Evolutionary conservation across 2,329 filamentous ascomycete species (phyloP), one percentile per base, ranked within the genome.

Genomic region (Pseudogymnoascus sp.): DNA sequence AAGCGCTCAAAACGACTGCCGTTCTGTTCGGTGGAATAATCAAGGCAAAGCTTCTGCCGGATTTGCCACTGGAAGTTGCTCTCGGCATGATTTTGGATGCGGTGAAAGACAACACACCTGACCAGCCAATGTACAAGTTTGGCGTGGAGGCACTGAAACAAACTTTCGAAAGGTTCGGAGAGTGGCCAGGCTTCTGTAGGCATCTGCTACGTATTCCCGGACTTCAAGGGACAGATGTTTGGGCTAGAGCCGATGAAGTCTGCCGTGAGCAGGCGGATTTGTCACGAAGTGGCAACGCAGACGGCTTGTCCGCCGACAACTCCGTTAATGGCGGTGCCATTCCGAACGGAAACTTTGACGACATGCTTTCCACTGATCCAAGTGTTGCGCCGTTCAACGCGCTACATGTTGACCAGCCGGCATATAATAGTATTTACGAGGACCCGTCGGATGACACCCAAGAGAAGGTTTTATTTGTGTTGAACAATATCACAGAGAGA

Each of bases 11-110:
- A 6, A 97, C 93, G 9, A 99, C 94, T 0, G 93, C 94, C 3
- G 92, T 99, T 8, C 82, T 99, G 29, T 99, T 99, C 72, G 94
- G 94, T 61, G 94, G 93, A 29, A 94, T 97, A 66, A 96, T 99
- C 69, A 92, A 92, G 59, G 94, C 91, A 76, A 92, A 92, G 70
- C 82, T 99, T 5, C 89, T 99, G 59, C 91, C 92, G 5, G 88
- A 92, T 41, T 84, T 99, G 15, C 91, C 94, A 3, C 84, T 97
- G 35, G 92, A 96, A 71, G 92, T 96, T 62, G 94, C 90, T n/a
- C 79, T 97, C 13, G 92, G 90, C 13, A 97, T 99, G 91, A 96
- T 99, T 65, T 79, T 97, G n/a, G 92, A 99, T 73, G 91, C 94
- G 10, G 92, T 99, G 24, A 84, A 90, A 66, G 92, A 96, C 65